Evolutionary conservation across 345 rosid species (phyloP).

Genomic region (Cardiospermum halicacabum): DNA sequence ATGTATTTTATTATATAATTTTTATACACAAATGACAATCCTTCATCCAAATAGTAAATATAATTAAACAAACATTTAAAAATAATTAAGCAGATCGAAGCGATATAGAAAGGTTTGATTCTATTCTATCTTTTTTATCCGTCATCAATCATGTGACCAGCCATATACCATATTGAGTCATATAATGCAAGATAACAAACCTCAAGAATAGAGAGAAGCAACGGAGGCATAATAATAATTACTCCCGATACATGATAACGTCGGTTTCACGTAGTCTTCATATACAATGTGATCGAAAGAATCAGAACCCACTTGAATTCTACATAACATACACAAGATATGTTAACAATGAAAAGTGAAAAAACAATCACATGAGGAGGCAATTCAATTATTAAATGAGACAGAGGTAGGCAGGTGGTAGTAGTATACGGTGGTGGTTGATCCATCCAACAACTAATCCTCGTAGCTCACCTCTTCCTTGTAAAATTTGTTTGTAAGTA

Average conservation of each 20-base stretch:
- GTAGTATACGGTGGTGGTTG: constrained; percentile 12
- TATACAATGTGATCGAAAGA: background rate
- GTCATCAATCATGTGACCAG: too few relatives aligned
- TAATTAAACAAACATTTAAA: too few relatives aligned
- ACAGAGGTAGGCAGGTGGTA: background rate
- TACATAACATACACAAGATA: background rate
- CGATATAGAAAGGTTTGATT: too few relatives aligned
- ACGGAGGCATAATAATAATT: background rate
- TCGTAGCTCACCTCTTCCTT: background rate
- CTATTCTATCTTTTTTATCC: too few relatives aligned
- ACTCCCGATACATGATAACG: background rate
- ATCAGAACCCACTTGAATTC: background rate
- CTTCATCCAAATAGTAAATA: too few relatives aligned
- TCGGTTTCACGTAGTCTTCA: background rate
- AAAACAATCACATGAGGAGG: background rate
- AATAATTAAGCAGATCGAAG: too few relatives aligned
- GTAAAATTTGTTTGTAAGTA: background rate
- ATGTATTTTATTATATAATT: too few relatives aligned
- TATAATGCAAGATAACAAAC: too few relatives aligned
- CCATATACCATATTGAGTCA: too few relatives aligned
- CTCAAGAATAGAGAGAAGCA: too few relatives aligned
- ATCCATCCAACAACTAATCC: constrained; percentile 10
- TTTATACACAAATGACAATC: too few relatives aligned
- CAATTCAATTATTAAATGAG: constrained; percentile 10
- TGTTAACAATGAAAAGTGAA: background rate